These are phyloP conservation scores for Bipolaris zeicola DNA, from an alignment of 2,329 filamentous ascomycete genomes.

Conservation along the genomic window DNA sequence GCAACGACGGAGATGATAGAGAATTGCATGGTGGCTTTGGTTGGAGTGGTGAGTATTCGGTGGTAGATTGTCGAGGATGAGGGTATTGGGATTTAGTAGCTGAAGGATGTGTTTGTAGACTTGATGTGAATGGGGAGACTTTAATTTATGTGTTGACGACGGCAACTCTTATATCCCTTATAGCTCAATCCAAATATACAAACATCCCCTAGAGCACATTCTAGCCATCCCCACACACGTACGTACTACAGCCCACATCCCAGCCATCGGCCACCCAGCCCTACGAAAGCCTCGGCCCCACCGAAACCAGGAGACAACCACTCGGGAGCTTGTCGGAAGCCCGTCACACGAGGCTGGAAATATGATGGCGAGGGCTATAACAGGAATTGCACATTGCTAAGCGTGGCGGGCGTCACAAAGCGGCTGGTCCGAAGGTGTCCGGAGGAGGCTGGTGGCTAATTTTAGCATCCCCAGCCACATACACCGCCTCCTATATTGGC, in stretches of 20 bases:
- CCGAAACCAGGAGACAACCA: conserved; percentile 1
- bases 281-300: conserved; percentile 8
- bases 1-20: conserved; percentile 33
- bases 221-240: conserved; percentile 13
- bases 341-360: neutral
- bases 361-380: neutral
- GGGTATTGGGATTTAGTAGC: neutral
- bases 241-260: conserved; percentile 18
- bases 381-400: neutral
- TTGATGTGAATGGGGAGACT: too few species aligned
- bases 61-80: neutral
- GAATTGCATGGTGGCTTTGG: conserved; percentile 39
- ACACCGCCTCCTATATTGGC: conserved; percentile 2
- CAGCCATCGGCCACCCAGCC: conserved; percentile 16
- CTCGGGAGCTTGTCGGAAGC: conserved; percentile 6
- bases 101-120: neutral
- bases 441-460: conserved; percentile 12
- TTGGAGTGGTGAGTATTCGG: conserved; percentile 8
- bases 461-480: conserved; percentile 14
- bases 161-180: conserved; percentile 13
- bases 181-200: conserved; percentile 2
- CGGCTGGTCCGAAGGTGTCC: conserved; percentile 2
- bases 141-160: neutral
- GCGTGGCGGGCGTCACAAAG: neutral
- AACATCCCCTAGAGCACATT: neutral